Percentiles rank a stretch among this genome's conserved stretches.
Evolutionary conservation across 805 yeast species (phyloP).

Genomic region (Yamadazyma endophytica): DNA sequence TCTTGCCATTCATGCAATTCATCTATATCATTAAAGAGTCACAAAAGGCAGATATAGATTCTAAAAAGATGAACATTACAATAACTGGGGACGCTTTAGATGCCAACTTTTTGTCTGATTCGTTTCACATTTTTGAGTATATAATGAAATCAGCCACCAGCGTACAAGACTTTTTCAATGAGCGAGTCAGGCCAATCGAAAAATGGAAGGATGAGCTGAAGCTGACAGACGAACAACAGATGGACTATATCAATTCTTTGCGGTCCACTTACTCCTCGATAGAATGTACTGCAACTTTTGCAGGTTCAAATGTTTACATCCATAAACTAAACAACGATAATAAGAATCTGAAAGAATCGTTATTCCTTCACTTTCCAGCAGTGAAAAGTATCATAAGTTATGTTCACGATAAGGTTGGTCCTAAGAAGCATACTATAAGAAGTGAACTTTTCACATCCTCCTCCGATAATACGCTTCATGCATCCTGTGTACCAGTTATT

Average conservation of each 20-base stretch:
- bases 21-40: slow-evolving; percentile 35
- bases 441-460: slow-evolving; percentile 59
- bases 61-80: slow-evolving; percentile 41
- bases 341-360: slow-evolving; percentile 39
- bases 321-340: slow-evolving; percentile 38
- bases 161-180: slow-evolving; percentile 33
- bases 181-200: slow-evolving; percentile 13
- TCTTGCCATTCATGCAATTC: slow-evolving; percentile 64
- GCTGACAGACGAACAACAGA: slow-evolving; percentile 10
- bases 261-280: slow-evolving; percentile 32
- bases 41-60: slow-evolving; percentile 13
- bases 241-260: slow-evolving; percentile 10
- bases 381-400: slow-evolving; percentile 58
- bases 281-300: slow-evolving; percentile 54
- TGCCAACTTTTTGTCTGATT: slow-evolving; percentile 56
- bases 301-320: slow-evolving; percentile 62
- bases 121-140: slow-evolving; percentile 52
- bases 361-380: slow-evolving; percentile 73
- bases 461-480: slow-evolving; percentile 65
- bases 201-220: slow-evolving; percentile 11
- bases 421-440: slow-evolving; percentile 42
- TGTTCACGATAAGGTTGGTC: slow-evolving; percentile 28
- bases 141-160: slow-evolving; percentile 43
- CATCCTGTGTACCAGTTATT: slow-evolving; percentile 77
- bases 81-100: slow-evolving; percentile 69